Percentiles rank a stretch among this genome's conserved stretches.
These are phyloP conservation scores for Trichosanthes truncata DNA, from an alignment of 306 rosid genomes.

Conservation along the genomic window DNA sequence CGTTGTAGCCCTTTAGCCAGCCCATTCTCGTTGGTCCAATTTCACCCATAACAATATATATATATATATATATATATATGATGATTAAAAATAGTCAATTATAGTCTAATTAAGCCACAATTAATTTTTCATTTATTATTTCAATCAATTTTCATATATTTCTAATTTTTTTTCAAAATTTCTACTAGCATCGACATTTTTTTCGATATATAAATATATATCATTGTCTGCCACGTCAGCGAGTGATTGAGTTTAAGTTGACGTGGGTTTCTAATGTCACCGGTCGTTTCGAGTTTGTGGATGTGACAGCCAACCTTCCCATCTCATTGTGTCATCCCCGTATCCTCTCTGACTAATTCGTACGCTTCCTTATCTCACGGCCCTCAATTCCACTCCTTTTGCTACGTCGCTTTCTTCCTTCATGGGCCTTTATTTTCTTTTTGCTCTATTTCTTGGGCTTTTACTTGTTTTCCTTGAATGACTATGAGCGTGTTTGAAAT, in stretches of 20 bases:
- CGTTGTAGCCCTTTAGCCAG: too few species aligned
- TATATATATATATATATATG: too few species aligned
- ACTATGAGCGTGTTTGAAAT: too few species aligned
- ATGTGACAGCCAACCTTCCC: slow-evolving; percentile 26
- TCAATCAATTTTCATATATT: too few species aligned
- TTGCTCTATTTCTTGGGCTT: neutral
- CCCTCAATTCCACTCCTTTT: neutral
- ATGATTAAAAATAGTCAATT: too few species aligned
- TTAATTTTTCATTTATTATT: too few species aligned
- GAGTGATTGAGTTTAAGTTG: slow-evolving; percentile 13
- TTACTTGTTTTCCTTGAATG: neutral
- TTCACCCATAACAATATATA: too few species aligned
- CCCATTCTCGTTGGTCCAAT: too few species aligned
- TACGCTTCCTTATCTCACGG: neutral
- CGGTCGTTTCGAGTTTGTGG: slow-evolving; percentile 13
- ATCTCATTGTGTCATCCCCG: slow-evolving; percentile 26
- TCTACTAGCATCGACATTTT: too few species aligned
- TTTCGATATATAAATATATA: too few species aligned
- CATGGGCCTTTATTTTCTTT: neutral
- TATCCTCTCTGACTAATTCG: slow-evolving; percentile 5
- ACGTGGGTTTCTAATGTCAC: slow-evolving; percentile 22
- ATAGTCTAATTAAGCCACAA: too few species aligned
- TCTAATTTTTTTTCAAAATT: too few species aligned
- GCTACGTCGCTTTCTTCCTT: neutral
- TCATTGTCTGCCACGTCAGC: slow-evolving; percentile 26